These are phyloP conservation scores for Phyllosticta ampelicida DNA, from an alignment of 2,329 filamentous ascomycete genomes.

Conservation along the genomic window DNA sequence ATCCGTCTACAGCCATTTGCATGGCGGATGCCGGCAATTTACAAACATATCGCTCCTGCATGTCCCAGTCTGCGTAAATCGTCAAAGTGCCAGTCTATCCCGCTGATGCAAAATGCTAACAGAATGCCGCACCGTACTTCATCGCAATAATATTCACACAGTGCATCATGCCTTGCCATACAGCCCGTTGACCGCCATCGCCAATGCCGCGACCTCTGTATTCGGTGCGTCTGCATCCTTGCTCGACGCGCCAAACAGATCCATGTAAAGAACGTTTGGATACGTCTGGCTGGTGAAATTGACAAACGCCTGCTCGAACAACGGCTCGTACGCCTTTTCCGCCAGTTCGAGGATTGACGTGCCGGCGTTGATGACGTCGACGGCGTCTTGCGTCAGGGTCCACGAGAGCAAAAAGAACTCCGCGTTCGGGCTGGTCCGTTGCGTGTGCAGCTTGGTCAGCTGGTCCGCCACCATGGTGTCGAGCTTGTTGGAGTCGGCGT, in stretches of 20 bases:
- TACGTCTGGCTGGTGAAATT: slow-evolving; percentile 25
- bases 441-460: slow-evolving; percentile 24
- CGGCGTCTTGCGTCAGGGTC: slow-evolving; percentile 25
- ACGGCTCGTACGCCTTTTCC: slow-evolving; percentile 19
- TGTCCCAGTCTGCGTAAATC: neutral
- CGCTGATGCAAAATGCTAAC: neutral
- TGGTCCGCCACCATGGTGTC: slow-evolving; percentile 27
- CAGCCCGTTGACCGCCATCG: slow-evolving; percentile 23
- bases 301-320: slow-evolving; percentile 21
- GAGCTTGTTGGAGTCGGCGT: slow-evolving; percentile 25
- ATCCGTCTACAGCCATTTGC: neutral
- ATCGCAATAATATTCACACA: neutral
- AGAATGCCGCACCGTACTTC: neutral
- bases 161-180: neutral
- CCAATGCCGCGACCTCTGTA: slow-evolving; percentile 22
- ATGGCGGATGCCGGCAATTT: neutral
- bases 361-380: slow-evolving; percentile 16
- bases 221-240: slow-evolving; percentile 16
- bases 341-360: slow-evolving; percentile 25
- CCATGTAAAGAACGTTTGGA: slow-evolving; percentile 27
- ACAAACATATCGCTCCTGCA: neutral
- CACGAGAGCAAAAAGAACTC: slow-evolving; percentile 27
- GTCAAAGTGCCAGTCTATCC: neutral
- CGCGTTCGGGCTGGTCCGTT: slow-evolving; percentile 23
- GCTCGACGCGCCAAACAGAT: slow-evolving; percentile 23